phyloP scores from a whole-genome alignment of 1,284 basidiomycete genomes.

The Filobasidium uniguttulatum region DNA sequence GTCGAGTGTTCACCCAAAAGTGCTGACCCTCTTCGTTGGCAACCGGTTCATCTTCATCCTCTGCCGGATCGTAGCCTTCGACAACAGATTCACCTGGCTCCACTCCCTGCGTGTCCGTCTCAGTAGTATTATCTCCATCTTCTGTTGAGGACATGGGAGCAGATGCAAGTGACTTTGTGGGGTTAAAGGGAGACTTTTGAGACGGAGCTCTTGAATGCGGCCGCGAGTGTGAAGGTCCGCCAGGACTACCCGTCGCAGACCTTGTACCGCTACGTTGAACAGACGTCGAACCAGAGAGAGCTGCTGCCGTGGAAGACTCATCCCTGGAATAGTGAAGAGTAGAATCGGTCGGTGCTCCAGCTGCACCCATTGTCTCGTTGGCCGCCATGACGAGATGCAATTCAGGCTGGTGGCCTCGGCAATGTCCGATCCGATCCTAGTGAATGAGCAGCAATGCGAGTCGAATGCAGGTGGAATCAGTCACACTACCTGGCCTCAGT shows the following conservation, averaged over 20 bases:
- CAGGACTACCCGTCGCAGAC: not conserved
- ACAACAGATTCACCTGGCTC: not conserved
- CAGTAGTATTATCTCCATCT: conserved; percentile 19
- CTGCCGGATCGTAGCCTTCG: not conserved
- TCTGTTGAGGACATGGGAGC: conserved; percentile 4
- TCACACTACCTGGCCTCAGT: too few species aligned
- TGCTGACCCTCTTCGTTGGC: conserved; percentile 23
- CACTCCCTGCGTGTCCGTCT: conserved; percentile 14
- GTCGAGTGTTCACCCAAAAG: conserved; percentile 34
- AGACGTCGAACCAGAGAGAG: conserved; percentile 20
- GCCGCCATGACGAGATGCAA: not conserved
- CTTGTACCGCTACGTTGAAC: conserved; percentile 21
- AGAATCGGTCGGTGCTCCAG: not conserved
- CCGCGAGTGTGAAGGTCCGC: not conserved
- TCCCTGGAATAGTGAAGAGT: conserved; percentile 31
- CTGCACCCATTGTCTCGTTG: not conserved
- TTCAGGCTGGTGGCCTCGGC: too few species aligned
- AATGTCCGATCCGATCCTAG: too few species aligned
- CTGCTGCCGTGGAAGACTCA: conserved; percentile 32
- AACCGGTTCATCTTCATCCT: not conserved
- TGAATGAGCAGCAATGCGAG: too few species aligned
- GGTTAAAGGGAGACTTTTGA: not conserved
- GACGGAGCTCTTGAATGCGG: not conserved
- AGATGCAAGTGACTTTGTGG: not conserved
- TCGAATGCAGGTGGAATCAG: too few species aligned